Conservation (phyloP, 306 rosid species). For the Lithocarpus polystachyus region DNA sequence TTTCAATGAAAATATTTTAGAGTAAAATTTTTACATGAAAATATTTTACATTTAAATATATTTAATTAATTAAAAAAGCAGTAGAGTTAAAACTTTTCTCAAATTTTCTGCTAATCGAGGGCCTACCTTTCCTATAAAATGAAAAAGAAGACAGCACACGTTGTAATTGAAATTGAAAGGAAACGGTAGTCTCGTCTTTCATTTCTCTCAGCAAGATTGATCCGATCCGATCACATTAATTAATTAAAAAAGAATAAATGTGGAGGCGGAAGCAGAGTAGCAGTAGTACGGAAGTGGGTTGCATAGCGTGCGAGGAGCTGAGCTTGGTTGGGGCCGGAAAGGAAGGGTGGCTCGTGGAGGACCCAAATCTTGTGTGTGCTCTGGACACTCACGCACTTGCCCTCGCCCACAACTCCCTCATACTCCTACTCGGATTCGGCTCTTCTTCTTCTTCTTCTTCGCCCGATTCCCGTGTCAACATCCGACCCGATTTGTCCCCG, state of each 20-base stretch:
- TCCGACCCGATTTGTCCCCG: conserved; percentile 77
- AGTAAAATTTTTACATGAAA: no score
- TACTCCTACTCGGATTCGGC: conserved; percentile 47
- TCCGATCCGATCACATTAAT: background rate
- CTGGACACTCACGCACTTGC: conserved; percentile 80
- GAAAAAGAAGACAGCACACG: no score
- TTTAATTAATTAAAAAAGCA: no score
- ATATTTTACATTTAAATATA: no score
- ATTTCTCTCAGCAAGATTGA: no score
- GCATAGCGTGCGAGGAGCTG: conserved; percentile 82
- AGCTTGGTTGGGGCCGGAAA: conserved; percentile 81
- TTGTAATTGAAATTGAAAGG: no score
- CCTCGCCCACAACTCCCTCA: conserved; percentile 60
- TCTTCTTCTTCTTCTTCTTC: conserved; percentile 20
- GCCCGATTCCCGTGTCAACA: conserved; percentile 56
- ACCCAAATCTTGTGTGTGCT: conserved; percentile 68
- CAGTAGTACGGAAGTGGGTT: conserved; percentile 56
- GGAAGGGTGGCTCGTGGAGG: conserved; percentile 79
- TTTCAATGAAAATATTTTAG: no score
- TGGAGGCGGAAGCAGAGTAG: conserved; percentile 52
- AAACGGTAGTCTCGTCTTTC: no score
- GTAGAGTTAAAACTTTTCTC: no score
- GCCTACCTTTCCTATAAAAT: no score
- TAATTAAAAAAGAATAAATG: conserved; percentile 25
- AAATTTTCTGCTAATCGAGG: no score